Base-by-base conservation (phyloP, 805 yeast genomes). In the Myxozyma udenii region DNA sequence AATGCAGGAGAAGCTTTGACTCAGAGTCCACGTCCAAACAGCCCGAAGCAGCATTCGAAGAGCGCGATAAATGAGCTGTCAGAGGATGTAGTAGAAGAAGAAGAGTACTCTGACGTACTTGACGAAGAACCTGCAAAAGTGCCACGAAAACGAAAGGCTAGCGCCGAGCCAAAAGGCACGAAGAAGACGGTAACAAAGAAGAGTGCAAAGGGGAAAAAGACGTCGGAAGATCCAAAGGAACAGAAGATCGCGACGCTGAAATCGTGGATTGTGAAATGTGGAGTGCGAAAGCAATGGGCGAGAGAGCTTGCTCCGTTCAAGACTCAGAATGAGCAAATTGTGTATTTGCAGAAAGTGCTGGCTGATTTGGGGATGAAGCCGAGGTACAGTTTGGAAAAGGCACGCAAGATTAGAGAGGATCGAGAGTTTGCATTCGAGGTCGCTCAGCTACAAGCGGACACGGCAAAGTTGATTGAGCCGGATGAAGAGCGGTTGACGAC, bases 361-460 rank as follows among this genome's bases (percentile, higher is more conserved):
- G 53, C 48, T 3, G 57, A 49, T 16, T 38, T 64, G 3, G 67
- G 67, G 16, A 63, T 64, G 63, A 58, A 57, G 4, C 65, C 65
- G 11, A 40, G 67, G 36, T 64, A 62, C 51, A 61, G 61, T 44
- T 36, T 44, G n/a, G 63, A 59, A 22, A 64, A 63, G 39, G 67
- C 67, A 4, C 50, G 48, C 28, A 41, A 46, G 45, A 63, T 64
- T 21, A 62, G 58, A 36, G 66, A 62, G 40, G 49, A 51, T 22
- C 45, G 65, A 2, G 66, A 61, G 40, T 46, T 61, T 24, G 57
- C 41, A 22, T 40, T 36, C 21, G 65, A 63, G 38, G 48, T 63
- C 35, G 46, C 50, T 25, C 64, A 64, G 19, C 38, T 61, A 14
- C 53, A 50, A 12, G 53, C 48, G 11, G 63, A 58, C n/a, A 60